Percentiles rank a stretch among this genome's conserved stretches.
These are phyloP conservation scores for Phialophora tarda DNA, from an alignment of 2,329 filamentous ascomycete genomes.

Conservation along the genomic window DNA sequence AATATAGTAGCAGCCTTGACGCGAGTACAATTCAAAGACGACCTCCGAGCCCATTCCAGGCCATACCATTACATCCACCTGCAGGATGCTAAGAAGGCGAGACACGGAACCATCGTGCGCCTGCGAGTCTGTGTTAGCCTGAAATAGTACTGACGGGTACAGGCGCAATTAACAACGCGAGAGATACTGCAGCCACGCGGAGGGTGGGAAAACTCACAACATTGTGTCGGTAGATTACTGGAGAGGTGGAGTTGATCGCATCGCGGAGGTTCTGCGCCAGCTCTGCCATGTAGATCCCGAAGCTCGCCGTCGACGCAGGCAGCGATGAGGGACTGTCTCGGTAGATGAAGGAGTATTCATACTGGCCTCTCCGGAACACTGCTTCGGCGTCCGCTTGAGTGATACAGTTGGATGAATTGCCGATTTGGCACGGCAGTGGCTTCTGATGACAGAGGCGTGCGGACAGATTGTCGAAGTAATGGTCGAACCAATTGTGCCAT, in stretches of 20 bases:
- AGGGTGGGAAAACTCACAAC: conserved; percentile 54
- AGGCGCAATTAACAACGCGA: neutral
- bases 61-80: conserved; percentile 79
- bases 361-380: conserved; percentile 77
- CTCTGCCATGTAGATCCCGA: conserved; percentile 77
- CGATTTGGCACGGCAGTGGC: conserved; percentile 70
- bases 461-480: conserved; percentile 85
- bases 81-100: conserved; percentile 70
- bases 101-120: conserved; percentile 77
- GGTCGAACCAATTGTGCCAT: conserved; percentile 73
- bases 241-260: conserved; percentile 51
- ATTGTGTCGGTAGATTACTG: conserved; percentile 71
- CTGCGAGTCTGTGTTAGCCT: neutral
- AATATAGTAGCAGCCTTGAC: conserved; percentile 57
- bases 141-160: neutral
- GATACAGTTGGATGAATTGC: conserved; percentile 63
- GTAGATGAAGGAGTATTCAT: conserved; percentile 80
- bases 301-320: conserved; percentile 64
- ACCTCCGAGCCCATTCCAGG: conserved; percentile 82
- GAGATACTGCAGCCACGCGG: neutral
- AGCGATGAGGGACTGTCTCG: conserved; percentile 69
- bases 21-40: conserved; percentile 74
- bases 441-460: conserved; percentile 77
- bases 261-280: conserved; percentile 68
- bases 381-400: conserved; percentile 66